Evolutionary conservation across 345 rosid genomes (phyloP).

Genomic region (Eucalyptus albens): DNA sequence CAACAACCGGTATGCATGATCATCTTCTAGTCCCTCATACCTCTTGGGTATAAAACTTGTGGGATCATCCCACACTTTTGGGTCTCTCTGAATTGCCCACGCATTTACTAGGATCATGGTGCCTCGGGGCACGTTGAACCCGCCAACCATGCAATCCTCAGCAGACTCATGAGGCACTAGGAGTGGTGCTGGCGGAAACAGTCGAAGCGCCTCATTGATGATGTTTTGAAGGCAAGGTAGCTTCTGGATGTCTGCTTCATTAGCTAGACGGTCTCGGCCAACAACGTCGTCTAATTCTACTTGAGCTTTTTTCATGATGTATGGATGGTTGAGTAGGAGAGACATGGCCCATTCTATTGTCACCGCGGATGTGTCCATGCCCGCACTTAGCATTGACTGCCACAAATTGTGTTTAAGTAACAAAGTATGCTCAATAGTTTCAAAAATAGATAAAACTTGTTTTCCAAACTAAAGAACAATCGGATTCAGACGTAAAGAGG

Average conservation of each 20-base stretch:
- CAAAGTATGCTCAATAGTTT: background rate
- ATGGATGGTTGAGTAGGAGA: background rate
- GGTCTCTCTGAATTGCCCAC: too few species aligned
- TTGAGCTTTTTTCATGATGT: conserved; percentile 4
- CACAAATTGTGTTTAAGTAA: background rate
- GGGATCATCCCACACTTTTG: too few species aligned
- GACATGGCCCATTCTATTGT: conserved; percentile 44
- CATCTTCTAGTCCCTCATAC: fast-evolving
- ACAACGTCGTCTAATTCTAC: conserved; percentile 5
- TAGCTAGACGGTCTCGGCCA: conserved; percentile 11
- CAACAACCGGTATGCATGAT: too few species aligned
- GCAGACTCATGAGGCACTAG: conserved; percentile 22
- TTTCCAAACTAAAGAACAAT: background rate
- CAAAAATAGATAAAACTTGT: background rate
- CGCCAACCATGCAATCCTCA: conserved; percentile 12
- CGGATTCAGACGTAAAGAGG: background rate
- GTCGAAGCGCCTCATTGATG: conserved; percentile 22
- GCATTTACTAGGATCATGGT: too few species aligned
- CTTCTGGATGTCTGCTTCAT: conserved; percentile 19
- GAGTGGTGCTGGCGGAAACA: conserved; percentile 26
- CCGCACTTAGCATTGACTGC: conserved; percentile 20
- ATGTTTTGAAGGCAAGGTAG: conserved; percentile 21
- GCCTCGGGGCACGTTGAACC: conserved; percentile 5
- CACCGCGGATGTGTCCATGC: conserved; percentile 31
- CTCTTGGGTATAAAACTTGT: too few species aligned